Evolutionary conservation across 306 rosid genomes (phyloP).

Genomic region (Cicer bijugum): DNA sequence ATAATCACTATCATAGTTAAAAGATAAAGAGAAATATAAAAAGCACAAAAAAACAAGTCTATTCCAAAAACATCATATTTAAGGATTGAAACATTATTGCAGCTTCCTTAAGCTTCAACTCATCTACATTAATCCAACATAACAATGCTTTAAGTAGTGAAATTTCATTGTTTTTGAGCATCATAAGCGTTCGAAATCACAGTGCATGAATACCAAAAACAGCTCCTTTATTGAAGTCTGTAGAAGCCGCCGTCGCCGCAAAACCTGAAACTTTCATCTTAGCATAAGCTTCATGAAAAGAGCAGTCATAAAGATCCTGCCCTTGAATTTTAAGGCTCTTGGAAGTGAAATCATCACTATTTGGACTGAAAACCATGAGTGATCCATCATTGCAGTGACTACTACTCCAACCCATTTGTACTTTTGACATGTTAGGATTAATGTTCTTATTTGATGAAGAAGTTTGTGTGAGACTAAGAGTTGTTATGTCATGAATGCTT

Average conservation of each 20-base stretch:
- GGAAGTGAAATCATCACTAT: slow-evolving; percentile 51
- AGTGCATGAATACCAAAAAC: slow-evolving; percentile 48
- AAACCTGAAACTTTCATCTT: slow-evolving; percentile 52
- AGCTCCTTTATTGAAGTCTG: slow-evolving; percentile 56
- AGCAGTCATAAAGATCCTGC: slow-evolving; percentile 57
- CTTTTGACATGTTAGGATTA: slow-evolving; percentile 48
- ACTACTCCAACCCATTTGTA: slow-evolving; percentile 47
- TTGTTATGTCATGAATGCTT: slow-evolving; percentile 92
- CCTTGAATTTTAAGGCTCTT: slow-evolving; percentile 52
- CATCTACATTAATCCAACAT: slow-evolving; percentile 52
- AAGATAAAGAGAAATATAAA: slow-evolving; percentile 2
- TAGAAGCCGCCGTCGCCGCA: slow-evolving; percentile 48
- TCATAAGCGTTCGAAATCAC: slow-evolving; percentile 41
- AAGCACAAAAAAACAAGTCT: slow-evolving; percentile 30
- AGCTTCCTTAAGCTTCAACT: slow-evolving; percentile 39
- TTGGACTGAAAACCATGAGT: slow-evolving; percentile 57
- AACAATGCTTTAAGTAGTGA: slow-evolving; percentile 37
- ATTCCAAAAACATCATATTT: slow-evolving; percentile 34
- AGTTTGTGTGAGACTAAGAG: slow-evolving; percentile 65
- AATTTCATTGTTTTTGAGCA: slow-evolving; percentile 40
- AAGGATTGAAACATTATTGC: slow-evolving; percentile 43
- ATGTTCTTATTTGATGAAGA: slow-evolving; percentile 50
- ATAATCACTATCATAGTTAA: slow-evolving; percentile 21
- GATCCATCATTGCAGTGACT: slow-evolving; percentile 48
- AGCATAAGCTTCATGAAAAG: slow-evolving; percentile 61